Evolutionary conservation across 495 filamentous ascomycete species (phyloP), one percentile per base, ranked within the genome.

Genomic region (Talaromyces stipitatus): DNA sequence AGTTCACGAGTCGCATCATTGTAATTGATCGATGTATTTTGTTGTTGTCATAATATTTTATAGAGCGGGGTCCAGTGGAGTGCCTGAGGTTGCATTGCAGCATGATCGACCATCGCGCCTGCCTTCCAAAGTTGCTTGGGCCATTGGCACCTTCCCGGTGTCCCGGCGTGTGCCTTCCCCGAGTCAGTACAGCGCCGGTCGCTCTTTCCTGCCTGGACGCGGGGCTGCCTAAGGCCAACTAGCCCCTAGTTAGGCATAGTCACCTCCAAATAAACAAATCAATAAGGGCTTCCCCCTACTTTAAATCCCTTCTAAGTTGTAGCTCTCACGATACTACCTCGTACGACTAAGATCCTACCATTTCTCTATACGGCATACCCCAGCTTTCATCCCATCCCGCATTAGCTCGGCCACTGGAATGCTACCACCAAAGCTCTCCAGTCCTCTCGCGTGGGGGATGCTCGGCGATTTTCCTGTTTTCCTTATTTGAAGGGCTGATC

Each of bases 11-110:
- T n/a, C n/a, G n/a, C n/a, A n/a, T n/a, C n/a, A n/a, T n/a, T n/a
- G n/a, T n/a, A n/a, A n/a, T n/a, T n/a, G n/a, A n/a, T n/a, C n/a
- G n/a, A n/a, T n/a, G n/a, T n/a, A n/a, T n/a, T n/a, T n/a, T n/a
- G n/a, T n/a, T n/a, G n/a, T n/a, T n/a, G n/a, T n/a, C n/a, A n/a
- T n/a, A n/a, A n/a, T n/a, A n/a, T n/a, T n/a, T n/a, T n/a, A n/a
- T n/a, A n/a, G n/a, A n/a, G n/a, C n/a, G n/a, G n/a, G n/a, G n/a
- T n/a, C n/a, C n/a, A n/a, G n/a, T n/a, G n/a, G n/a, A n/a, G 50
- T 30, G 27, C 3, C 24, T 20, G 28, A 52, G 50, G 50, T 52
- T 52, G 50, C 50, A 52, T 52, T 26, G 50, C 27, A 52, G 26
- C 24, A 48, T 23, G 50, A 52, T 52, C 50, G 11, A 5, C n/a